A percentile compares a stretch with the other conserved stretches of the same genome.
phyloP scores from a whole-genome alignment of 371 early-diverging fungal species.

The Mortierella sp. region DNA sequence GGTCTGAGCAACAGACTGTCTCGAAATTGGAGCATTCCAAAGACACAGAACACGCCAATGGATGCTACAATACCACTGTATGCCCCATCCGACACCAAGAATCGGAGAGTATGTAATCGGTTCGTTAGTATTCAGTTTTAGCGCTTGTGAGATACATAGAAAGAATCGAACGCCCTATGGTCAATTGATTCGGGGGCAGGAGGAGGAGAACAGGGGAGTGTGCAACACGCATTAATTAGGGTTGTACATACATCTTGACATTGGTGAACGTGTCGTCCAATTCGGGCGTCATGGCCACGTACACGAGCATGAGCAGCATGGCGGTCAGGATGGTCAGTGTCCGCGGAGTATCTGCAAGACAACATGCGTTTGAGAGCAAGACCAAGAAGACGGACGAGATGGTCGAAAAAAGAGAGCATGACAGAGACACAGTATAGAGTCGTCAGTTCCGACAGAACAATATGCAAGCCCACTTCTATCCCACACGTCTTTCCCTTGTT shows the following conservation, averaged over 20 bases:
- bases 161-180: neutral
- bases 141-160: neutral
- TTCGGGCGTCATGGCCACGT: slow-evolving; percentile 54
- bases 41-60: slow-evolving; percentile 78
- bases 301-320: slow-evolving; percentile 47
- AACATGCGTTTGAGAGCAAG: neutral
- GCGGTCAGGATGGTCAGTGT: slow-evolving; percentile 43
- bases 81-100: too few species aligned
- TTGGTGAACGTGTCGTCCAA: slow-evolving; percentile 50
- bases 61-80: slow-evolving; percentile 74
- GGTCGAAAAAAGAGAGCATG: neutral
- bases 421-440: neutral
- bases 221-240: neutral
- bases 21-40: slow-evolving; percentile 89
- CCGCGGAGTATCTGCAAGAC: slow-evolving; percentile 39
- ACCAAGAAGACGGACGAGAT: neutral
- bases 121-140: too few species aligned
- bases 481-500: too few species aligned
- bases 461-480: too few species aligned
- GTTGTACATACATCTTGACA: slow-evolving; percentile 49
- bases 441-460: too few species aligned
- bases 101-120: too few species aligned
- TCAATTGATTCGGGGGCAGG: too few species aligned
- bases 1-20: slow-evolving; percentile 97
- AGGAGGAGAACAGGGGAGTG: too few species aligned